Percentiles rank a stretch among this genome's conserved stretches.
phyloP scores from a whole-genome alignment of 768 basidiomycete species.

The Punctularia strigosozonata region DNA sequence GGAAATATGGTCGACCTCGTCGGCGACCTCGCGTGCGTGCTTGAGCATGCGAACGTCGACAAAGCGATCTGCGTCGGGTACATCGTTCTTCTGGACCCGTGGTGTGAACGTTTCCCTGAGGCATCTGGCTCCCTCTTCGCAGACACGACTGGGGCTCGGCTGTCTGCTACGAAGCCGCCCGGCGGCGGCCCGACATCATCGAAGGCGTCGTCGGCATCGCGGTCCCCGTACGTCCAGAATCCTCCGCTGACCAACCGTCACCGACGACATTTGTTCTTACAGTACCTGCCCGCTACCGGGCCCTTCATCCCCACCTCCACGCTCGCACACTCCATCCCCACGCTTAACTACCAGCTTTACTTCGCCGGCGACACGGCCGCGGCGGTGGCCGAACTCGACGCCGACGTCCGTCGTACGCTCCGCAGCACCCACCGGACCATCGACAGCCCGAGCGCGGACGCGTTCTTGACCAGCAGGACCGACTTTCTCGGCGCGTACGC shows the following conservation, averaged over 20 bases:
- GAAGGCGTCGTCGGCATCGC: constrained; percentile 43
- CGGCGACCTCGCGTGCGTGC: constrained; percentile 50
- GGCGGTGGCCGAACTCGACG: constrained; percentile 42
- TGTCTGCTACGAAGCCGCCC: constrained; percentile 56
- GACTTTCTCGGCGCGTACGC: constrained; percentile 45
- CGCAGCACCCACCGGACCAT: constrained; percentile 44
- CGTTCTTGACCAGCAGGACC: constrained; percentile 36
- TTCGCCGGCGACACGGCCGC: constrained; percentile 36
- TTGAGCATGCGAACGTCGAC: constrained; percentile 35
- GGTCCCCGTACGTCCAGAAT: constrained; percentile 37
- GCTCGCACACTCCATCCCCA: constrained; percentile 31
- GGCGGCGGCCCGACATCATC: constrained; percentile 56
- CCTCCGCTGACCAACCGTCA: no score
- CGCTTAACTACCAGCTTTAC: constrained; percentile 51
- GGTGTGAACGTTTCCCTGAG: no score
- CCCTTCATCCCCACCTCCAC: constrained; percentile 34
- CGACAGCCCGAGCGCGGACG: constrained; percentile 41
- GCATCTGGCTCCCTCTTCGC: no score
- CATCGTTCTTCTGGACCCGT: constrained; percentile 5
- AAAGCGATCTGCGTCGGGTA: constrained; percentile 57
- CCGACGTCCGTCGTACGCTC: constrained; percentile 42
- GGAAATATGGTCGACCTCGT: constrained; percentile 50
- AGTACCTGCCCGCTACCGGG: constrained; percentile 51
- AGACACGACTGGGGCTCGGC: constrained; percentile 74
- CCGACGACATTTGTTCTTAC: constrained; percentile 1